Evolutionary conservation across 345 rosid genomes (phyloP), one percentile per base, ranked within the genome.

Genomic region (Salix brachista): DNA sequence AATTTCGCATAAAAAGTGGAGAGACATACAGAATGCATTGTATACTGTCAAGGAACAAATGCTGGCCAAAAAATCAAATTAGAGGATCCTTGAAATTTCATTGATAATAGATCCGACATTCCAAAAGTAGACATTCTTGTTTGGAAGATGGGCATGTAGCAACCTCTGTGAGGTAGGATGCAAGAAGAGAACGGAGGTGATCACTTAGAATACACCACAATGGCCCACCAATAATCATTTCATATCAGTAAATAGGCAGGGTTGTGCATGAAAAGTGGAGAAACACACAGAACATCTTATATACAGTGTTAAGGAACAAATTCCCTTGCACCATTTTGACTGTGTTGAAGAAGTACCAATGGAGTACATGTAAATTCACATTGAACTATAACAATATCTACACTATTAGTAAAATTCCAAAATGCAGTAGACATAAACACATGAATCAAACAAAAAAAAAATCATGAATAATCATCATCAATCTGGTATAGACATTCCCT

Each of bases 381-480:
- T 44, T 17, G 34, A 74, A 36, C 30, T 67, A 13, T 11, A 41
- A 12, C 46, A 71, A 72, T 32, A 19, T n/a, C 21, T 52, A 36
- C 69, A 13, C 69, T 10, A 42, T 44, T 8, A 32, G 18, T 11
- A 71, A 34, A 4, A 12, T 67, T 66, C 52, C 42, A 75, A 69
- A 39, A 67, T 13, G 75, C 23, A 18, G 46, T 67, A 26, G 60
- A 56, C 65, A 61, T 6, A 21, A 69, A 17, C 36, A 26, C 10
- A 72, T 62, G 62, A 52, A 77, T 70, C 68, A 52, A 46, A 41
- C 73, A 25, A 37, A 14, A 21, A 37, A 28, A n/a, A n/a, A n/a
- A 70, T 19, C 21, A 64, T 30, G 39, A 6, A 48, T 73, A 76
- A 32, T 32, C 23, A 64, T 28, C 18, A 78, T 44, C 52, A 14